These are phyloP conservation scores for Rutstroemia sydowiana DNA, from an alignment of 2,329 filamentous ascomycete genomes.

Conservation along the genomic window DNA sequence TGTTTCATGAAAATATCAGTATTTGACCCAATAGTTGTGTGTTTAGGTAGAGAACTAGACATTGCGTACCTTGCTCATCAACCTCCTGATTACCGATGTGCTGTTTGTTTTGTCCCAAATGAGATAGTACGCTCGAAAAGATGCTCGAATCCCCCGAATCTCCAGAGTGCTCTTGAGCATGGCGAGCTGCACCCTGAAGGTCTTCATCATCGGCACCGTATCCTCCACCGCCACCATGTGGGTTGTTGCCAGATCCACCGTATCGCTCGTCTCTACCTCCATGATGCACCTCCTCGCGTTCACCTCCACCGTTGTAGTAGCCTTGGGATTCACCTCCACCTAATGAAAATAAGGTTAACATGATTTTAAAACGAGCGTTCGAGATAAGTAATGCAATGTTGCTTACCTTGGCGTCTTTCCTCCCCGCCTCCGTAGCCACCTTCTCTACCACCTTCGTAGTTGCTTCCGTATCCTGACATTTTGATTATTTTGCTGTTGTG, in stretches of 20 bases:
- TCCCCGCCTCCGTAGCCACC: conserved; percentile 4
- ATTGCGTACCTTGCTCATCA: conserved; percentile 43
- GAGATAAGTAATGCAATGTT: background rate
- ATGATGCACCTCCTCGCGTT: conserved; percentile 7
- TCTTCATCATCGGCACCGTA: conserved; percentile 38
- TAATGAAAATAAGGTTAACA: background rate
- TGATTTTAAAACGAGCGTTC: background rate
- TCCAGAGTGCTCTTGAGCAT: conserved; percentile 48
- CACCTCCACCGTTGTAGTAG: conserved; percentile 5
- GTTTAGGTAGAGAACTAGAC: too few species aligned
- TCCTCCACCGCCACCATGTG: conserved; percentile 24
- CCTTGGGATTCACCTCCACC: conserved; percentile 3
- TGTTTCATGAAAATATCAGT: conserved; percentile 20
- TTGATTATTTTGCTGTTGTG: background rate
- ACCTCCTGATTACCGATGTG: conserved; percentile 43
- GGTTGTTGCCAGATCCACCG: conserved; percentile 15
- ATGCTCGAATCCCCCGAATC: conserved; percentile 40
- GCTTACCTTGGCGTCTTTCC: conserved; percentile 1
- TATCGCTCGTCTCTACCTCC: conserved; percentile 15
- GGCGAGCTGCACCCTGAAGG: conserved; percentile 44
- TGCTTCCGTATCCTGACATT: conserved; percentile 8
- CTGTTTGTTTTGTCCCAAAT: conserved; percentile 47
- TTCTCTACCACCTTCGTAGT: conserved; percentile 21
- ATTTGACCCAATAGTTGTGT: too few species aligned
- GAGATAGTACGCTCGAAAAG: conserved; percentile 49